Evolutionary conservation across 371 early-diverging fungal species (phyloP).

Genomic region (Smittium culicis): DNA sequence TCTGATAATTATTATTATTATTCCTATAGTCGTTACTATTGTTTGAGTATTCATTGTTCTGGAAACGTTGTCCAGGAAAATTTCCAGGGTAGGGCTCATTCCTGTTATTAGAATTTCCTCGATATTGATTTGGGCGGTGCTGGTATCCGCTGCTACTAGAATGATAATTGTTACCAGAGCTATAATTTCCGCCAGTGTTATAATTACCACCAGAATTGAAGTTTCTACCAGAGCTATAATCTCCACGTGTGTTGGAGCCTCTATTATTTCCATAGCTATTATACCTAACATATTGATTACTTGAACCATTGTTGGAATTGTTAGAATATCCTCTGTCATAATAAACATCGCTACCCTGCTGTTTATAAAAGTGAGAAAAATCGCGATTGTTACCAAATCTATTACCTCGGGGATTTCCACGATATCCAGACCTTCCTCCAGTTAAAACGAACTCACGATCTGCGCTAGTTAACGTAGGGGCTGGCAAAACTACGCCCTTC

Average conservation of each 20-base stretch:
- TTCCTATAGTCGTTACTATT: neutral
- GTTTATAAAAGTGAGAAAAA: constrained; percentile 26
- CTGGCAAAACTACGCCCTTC: constrained; percentile 21
- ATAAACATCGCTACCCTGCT: constrained; percentile 31
- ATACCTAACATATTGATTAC: constrained; percentile 9
- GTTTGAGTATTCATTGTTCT: neutral
- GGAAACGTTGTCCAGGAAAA: neutral
- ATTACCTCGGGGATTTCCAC: constrained; percentile 15
- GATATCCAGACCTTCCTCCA: constrained; percentile 23
- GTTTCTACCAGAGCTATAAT: constrained; percentile 12
- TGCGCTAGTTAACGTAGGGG: constrained; percentile 14
- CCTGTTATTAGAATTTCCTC: constrained; percentile 8
- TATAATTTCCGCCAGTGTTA: constrained; percentile 12
- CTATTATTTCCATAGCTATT: constrained; percentile 11
- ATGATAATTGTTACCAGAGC: too few species aligned
- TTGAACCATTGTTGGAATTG: constrained; percentile 24
- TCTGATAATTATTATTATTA: constrained; percentile 1
- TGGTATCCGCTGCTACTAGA: neutral
- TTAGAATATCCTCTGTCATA: constrained; percentile 25
- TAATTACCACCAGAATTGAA: constrained; percentile 8
- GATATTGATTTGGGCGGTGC: constrained; percentile 1
- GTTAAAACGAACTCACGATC: constrained; percentile 28
- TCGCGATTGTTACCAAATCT: constrained; percentile 29
- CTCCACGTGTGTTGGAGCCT: constrained; percentile 10
- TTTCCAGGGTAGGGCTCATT: neutral